phyloP scores from a whole-genome alignment of 129 eudicot species.

The Helianthus tuberosus region DNA sequence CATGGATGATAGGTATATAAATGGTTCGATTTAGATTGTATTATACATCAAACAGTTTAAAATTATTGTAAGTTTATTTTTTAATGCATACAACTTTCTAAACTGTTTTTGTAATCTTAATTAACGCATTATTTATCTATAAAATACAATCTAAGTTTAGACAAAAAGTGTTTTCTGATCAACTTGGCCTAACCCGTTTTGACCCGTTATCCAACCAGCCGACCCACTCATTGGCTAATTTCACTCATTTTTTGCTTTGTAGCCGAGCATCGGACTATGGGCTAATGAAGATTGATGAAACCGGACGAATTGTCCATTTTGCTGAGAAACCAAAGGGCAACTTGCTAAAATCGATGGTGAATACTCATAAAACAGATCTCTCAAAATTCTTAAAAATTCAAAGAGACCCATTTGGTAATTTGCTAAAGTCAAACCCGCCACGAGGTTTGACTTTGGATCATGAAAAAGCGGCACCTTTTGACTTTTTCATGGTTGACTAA shows the following conservation, averaged over 20 bases:
- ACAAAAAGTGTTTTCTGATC: not conserved
- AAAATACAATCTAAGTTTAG: not conserved
- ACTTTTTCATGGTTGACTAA: constrained; percentile 10
- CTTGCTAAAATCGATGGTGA: constrained; percentile 74
- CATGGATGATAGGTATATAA: constrained; percentile 81
- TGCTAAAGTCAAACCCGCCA: not conserved
- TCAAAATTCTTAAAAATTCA: not conserved
- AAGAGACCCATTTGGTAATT: not conserved
- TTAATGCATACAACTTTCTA: not conserved
- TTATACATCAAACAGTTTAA: not conserved
- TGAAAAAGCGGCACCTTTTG: not conserved
- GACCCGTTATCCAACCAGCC: not conserved
- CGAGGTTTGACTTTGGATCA: not conserved
- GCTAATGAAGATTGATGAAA: constrained; percentile 73
- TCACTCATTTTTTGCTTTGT: constrained; percentile 16
- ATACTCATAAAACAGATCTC: not conserved
- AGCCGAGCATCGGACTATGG: constrained; percentile 93
- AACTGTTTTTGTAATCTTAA: not conserved
- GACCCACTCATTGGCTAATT: not conserved
- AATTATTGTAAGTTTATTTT: not conserved
- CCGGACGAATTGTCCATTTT: constrained; percentile 65
- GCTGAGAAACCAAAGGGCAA: constrained; percentile 88
- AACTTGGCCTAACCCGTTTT: not conserved
- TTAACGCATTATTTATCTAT: too few relatives aligned
- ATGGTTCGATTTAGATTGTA: not conserved